Percentiles rank a stretch among this genome's conserved stretches.
These are phyloP conservation scores for Chalara sp. DNA, from an alignment of 2,329 filamentous ascomycete species.

Conservation along the genomic window DNA sequence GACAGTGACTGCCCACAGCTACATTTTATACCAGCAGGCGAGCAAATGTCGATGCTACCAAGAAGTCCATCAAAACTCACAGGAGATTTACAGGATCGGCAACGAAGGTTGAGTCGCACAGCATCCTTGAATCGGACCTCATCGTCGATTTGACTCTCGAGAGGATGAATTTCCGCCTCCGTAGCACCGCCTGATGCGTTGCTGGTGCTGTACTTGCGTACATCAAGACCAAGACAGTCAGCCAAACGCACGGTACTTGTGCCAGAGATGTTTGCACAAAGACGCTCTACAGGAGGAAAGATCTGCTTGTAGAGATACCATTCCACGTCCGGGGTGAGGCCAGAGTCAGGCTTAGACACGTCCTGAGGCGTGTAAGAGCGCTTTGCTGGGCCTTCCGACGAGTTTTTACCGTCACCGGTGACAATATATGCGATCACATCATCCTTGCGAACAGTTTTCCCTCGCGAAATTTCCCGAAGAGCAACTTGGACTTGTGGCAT, in stretches of 20 bases:
- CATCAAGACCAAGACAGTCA: slow-evolving; percentile 88
- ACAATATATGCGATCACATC: slow-evolving; percentile 97
- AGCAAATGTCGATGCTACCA: slow-evolving; percentile 50
- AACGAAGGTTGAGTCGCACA: slow-evolving; percentile 68
- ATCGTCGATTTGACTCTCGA: slow-evolving; percentile 93
- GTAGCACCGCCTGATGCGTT: slow-evolving; percentile 41
- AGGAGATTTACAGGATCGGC: slow-evolving; percentile 68
- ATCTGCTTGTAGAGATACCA: slow-evolving; percentile 99
- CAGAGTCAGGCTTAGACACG: slow-evolving; percentile 68
- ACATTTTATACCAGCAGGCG: slow-evolving; percentile 71
- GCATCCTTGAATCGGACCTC: slow-evolving; percentile 82
- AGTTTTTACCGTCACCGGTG: slow-evolving; percentile 59
- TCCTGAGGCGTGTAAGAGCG: slow-evolving; percentile 85
- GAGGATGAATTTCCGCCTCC: slow-evolving; percentile 73
- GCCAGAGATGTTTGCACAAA: slow-evolving; percentile 90
- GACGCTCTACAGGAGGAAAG: slow-evolving; percentile 92
- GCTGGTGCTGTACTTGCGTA: slow-evolving; percentile 74
- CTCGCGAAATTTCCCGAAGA: slow-evolving; percentile 76
- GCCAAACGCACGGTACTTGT: slow-evolving; percentile 87
- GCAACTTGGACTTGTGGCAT: slow-evolving; percentile 99
- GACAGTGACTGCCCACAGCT: slow-evolving; percentile 60
- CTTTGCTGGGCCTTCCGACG: slow-evolving; percentile 69
- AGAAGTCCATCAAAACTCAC: slow-evolving; percentile 73
- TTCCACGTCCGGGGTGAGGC: slow-evolving; percentile 82
- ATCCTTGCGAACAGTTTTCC: slow-evolving; percentile 83